These are phyloP conservation scores for Yamadazyma friedrichii DNA, from an alignment of 1,139 yeast genomes.

Conservation along the genomic window DNA sequence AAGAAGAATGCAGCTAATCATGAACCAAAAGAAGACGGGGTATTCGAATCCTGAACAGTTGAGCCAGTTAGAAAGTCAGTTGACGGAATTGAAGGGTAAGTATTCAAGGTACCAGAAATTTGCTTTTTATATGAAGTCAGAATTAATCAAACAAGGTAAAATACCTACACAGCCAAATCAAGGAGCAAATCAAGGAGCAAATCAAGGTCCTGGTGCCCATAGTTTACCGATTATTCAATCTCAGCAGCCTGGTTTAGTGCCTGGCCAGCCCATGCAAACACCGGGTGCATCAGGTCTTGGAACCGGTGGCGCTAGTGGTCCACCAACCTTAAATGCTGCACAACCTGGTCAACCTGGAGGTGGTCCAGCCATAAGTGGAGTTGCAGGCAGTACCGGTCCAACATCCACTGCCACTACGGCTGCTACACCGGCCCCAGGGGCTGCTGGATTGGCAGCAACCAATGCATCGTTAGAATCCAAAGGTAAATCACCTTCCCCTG, in stretches of 20 bases:
- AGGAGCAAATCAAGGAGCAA: slow-evolving; percentile 4
- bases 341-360: not conserved
- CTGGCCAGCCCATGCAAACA: not conserved
- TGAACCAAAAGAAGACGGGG: slow-evolving; percentile 26
- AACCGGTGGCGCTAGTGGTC: not conserved
- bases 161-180: slow-evolving; percentile 12
- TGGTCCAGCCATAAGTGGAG: slow-evolving; percentile 9
- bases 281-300: not conserved
- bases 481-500: slow-evolving; percentile 11
- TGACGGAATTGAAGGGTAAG: slow-evolving; percentile 34
- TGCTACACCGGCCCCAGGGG: slow-evolving; percentile 10
- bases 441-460: slow-evolving; percentile 10
- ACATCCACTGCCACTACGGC: slow-evolving; percentile 13
- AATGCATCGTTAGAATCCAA: slow-evolving; percentile 8
- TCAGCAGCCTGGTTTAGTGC: not conserved
- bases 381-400: slow-evolving; percentile 11
- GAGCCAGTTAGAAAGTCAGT: slow-evolving; percentile 34
- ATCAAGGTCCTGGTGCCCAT: not conserved
- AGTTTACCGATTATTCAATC: not conserved
- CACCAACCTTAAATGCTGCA: not conserved
- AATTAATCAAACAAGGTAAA: slow-evolving; percentile 34
- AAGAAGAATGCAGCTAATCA: slow-evolving; percentile 32
- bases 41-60: slow-evolving; percentile 28
- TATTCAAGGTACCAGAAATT: slow-evolving; percentile 38
- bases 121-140: slow-evolving; percentile 39